These are phyloP conservation scores for Coemansia sp. DNA, from an alignment of 192 early-diverging fungal genomes.

Conservation along the genomic window DNA sequence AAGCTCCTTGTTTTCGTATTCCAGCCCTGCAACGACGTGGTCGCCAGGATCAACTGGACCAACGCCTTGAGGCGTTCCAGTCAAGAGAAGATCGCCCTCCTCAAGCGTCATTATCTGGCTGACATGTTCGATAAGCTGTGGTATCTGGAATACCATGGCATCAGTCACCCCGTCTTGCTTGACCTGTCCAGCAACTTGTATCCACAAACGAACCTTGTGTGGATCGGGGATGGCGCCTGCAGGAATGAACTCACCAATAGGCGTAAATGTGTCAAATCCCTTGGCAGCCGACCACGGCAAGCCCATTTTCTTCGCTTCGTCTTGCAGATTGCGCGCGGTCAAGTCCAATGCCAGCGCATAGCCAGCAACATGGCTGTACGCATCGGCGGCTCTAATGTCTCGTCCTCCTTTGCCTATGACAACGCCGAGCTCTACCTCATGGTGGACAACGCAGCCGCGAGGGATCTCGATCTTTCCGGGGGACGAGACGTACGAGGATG, in stretches of 20 bases:
- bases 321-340: constrained; percentile 89
- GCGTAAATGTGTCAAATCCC: constrained; percentile 94
- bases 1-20: constrained; percentile 44
- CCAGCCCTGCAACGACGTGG: constrained; percentile 70
- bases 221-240: constrained; percentile 69
- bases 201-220: constrained; percentile 70
- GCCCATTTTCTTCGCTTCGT: constrained; percentile 76
- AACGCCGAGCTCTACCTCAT: constrained; percentile 92
- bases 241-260: constrained; percentile 82
- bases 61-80: constrained; percentile 89
- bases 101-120: constrained; percentile 87
- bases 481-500: constrained; percentile 70
- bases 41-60: constrained; percentile 81
- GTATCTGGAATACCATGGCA: constrained; percentile 91
- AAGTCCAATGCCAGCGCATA: constrained; percentile 89
- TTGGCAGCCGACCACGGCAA: constrained; percentile 91
- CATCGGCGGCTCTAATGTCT: constrained; percentile 65
- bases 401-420: constrained; percentile 81
- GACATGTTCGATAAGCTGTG: constrained; percentile 75
- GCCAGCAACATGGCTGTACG: constrained; percentile 64
- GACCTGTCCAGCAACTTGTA: constrained; percentile 71
- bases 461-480: constrained; percentile 80
- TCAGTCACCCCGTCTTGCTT: constrained; percentile 83
- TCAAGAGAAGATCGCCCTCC: constrained; percentile 85
- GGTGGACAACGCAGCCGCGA: constrained; percentile 73